Evolutionary conservation across 768 basidiomycete genomes (phyloP), one percentile per base, ranked within the genome.

Genomic region (Epithele typhae): DNA sequence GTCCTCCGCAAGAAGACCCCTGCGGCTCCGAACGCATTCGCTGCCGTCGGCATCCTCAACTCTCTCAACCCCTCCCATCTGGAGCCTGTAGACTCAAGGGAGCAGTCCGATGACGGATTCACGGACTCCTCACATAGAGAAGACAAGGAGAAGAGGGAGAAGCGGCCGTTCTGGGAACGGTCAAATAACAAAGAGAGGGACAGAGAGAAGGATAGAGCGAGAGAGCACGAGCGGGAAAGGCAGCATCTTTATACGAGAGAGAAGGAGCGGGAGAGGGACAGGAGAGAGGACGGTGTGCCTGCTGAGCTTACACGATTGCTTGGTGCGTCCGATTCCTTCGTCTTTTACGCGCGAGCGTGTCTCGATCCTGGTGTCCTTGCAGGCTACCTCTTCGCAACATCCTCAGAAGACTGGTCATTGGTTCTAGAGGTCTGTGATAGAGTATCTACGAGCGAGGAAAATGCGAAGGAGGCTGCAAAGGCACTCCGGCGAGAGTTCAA

Each of bases 401-500:
- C 83, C 1, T 84, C 88, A 3, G 88, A 92, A 60, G 87, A 92
- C 59, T 90, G 87, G 84, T 64, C 75, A 0, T 74, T 91, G 24
- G 85, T 93, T 0, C 71, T 92, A 40, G 89, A 92, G 44, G 87
- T 93, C 14, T 92, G 88, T 57, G 92, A 95, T 44, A 73, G 87
- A 25, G 87, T 88, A 4, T 87, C 87, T 1, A 64, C 77, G 2
- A 85, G 59, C 55, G 88, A 92, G 46, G 60, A 66, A 8, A 81
- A 82, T 43, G 87, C 89, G 9, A 92, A 87, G 61, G 92, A 93
- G 59, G 90, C 92, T 0, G 81, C 85, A 5, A 81, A 82, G 43
- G 88, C 92, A 1, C 70, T 94, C 36, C 70, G 92, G 40, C 77
- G 83, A 35, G 91, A 92, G 63, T 90, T 96, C 75, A 92, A 92